phyloP scores from a whole-genome alignment of 2,329 filamentous ascomycete genomes.

The Fusarium proliferatum region DNA sequence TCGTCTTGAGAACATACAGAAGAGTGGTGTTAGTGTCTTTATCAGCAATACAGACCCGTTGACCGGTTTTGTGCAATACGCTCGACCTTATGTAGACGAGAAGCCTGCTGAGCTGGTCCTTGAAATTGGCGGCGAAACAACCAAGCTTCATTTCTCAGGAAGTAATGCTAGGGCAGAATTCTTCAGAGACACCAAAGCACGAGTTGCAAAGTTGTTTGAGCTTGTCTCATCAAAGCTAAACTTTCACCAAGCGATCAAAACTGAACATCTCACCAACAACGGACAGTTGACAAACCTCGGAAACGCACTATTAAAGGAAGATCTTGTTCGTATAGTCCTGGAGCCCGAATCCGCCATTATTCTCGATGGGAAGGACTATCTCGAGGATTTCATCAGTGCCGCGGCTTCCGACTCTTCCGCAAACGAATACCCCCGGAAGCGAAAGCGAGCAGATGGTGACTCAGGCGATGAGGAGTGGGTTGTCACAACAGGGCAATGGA shows the following conservation, averaged over 20 bases:
- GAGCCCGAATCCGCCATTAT: conserved; percentile 68
- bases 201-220: conserved; percentile 79
- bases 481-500: conserved; percentile 77
- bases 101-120: conserved; percentile 78
- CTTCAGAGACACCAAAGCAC: conserved; percentile 74
- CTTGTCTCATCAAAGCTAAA: conserved; percentile 86
- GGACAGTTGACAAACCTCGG: conserved; percentile 75
- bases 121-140: conserved; percentile 78
- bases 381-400: conserved; percentile 41
- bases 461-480: conserved; percentile 65
- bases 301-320: conserved; percentile 76
- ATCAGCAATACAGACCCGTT: conserved; percentile 51
- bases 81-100: conserved; percentile 87
- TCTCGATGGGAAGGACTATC: conserved; percentile 66
- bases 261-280: conserved; percentile 52
- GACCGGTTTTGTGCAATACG: conserved; percentile 76
- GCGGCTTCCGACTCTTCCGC: conserved; percentile 43
- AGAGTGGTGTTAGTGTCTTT: conserved; percentile 79
- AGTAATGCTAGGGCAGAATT: conserved; percentile 72
- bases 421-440: conserved; percentile 56
- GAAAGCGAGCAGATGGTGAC: conserved; percentile 55
- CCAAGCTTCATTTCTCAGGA: conserved; percentile 62
- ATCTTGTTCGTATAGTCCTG: conserved; percentile 73
- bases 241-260: conserved; percentile 68
- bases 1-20: conserved; percentile 86